phyloP scores from a whole-genome alignment of 2,329 filamentous ascomycete species.

The Ceratocystis diversiconidia region DNA sequence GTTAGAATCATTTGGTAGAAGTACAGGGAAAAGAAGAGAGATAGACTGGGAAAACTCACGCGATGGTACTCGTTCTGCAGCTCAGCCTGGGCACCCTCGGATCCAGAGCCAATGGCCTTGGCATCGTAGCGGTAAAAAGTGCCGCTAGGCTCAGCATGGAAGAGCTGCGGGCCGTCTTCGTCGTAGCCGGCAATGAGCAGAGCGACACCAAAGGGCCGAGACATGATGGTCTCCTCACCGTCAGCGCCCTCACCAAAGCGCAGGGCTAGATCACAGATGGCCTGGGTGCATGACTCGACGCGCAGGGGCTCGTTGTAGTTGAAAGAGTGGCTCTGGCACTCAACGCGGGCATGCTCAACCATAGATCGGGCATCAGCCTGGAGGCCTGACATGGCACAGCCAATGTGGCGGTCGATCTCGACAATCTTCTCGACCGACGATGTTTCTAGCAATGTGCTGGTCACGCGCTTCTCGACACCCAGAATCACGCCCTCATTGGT shows the following conservation, averaged over 20 bases:
- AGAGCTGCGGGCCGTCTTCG: constrained; percentile 91
- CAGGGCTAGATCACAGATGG: constrained; percentile 92
- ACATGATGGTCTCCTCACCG: constrained; percentile 98
- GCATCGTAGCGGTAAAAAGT: constrained; percentile 99
- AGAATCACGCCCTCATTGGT: constrained; percentile 91
- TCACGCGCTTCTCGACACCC: constrained; percentile 97
- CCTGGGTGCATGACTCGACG: constrained; percentile 96
- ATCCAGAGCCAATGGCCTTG: constrained; percentile 95
- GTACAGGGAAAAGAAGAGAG: not conserved
- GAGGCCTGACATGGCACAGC: constrained; percentile 94
- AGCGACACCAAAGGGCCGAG: constrained; percentile 88
- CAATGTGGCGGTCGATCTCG: constrained; percentile 97
- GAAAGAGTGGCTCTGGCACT: constrained; percentile 93
- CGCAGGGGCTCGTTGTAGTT: constrained; percentile 92
- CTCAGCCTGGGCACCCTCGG: constrained; percentile 93
- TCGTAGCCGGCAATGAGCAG: constrained; percentile 93
- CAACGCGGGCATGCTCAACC: constrained; percentile 95
- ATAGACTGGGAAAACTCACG: constrained; percentile 28
- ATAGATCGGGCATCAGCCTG: constrained; percentile 96
- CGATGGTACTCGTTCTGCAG: constrained; percentile 98
- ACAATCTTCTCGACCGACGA: constrained; percentile 99
- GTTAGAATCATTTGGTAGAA: not conserved
- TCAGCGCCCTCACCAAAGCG: constrained; percentile 95
- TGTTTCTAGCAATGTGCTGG: constrained; percentile 90
- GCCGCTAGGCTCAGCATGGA: constrained; percentile 93